phyloP scores from a whole-genome alignment of 805 yeast species.

The Lipomyces lipofer region DNA sequence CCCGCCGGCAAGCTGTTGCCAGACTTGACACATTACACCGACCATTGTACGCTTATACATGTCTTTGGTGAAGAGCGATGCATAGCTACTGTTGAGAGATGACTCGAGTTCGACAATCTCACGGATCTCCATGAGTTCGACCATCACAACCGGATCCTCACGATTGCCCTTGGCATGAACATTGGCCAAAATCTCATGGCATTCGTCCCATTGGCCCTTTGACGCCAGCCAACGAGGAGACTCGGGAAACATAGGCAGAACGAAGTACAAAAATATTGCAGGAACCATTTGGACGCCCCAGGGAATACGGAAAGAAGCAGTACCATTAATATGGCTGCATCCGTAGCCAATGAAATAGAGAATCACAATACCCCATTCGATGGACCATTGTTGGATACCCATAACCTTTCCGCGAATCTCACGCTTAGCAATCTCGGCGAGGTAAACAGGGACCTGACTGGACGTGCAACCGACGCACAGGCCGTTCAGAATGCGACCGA shows the following conservation, averaged over 20 bases:
- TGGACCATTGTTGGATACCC: constrained; percentile 52
- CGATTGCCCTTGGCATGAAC: constrained; percentile 20
- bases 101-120: constrained; percentile 20
- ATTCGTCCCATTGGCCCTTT: constrained; percentile 50
- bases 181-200: constrained; percentile 15
- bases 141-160: constrained; percentile 20
- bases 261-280: constrained; percentile 47
- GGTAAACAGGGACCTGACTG: constrained; percentile 23
- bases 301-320: constrained; percentile 61
- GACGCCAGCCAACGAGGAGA: constrained; percentile 49
- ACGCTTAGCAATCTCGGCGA: constrained; percentile 21
- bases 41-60: constrained; percentile 5
- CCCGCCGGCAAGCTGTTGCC: constrained; percentile 43
- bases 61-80: background rate
- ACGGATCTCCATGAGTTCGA: constrained; percentile 20
- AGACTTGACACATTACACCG: constrained; percentile 18
- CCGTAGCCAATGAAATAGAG: constrained; percentile 53
- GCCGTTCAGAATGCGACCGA: constrained; percentile 70
- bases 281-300: constrained; percentile 61
- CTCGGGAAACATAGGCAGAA: constrained; percentile 43
- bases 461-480: constrained; percentile 64
- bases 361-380: constrained; percentile 59
- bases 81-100: constrained; percentile 3
- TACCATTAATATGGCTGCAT: constrained; percentile 47
- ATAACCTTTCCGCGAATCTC: constrained; percentile 17